Conservation (phyloP, 2,329 filamentous ascomycete species). For the Fusarium sambucinum region DNA sequence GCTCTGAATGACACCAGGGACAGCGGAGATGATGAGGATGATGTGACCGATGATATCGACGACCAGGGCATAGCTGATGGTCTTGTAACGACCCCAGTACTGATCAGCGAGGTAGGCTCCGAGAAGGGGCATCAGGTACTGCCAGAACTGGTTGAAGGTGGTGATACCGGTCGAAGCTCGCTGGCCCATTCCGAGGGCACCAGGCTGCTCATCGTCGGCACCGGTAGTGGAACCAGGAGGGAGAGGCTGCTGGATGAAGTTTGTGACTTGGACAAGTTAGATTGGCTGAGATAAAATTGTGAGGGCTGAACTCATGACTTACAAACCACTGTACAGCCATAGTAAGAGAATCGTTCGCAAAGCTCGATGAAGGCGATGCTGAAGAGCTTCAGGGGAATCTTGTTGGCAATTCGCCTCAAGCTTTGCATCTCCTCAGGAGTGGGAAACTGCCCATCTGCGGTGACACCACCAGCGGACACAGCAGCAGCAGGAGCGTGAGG, state of each 20-base stretch:
- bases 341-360: slow-evolving; percentile 80
- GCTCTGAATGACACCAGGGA: slow-evolving; percentile 70
- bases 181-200: slow-evolving; percentile 70
- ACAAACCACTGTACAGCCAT: slow-evolving; percentile 74
- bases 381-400: slow-evolving; percentile 70
- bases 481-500: slow-evolving; percentile 11
- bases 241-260: slow-evolving; percentile 72
- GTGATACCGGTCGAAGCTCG: slow-evolving; percentile 61
- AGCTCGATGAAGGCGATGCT: slow-evolving; percentile 76
- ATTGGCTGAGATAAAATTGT: not conserved
- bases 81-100: slow-evolving; percentile 76
- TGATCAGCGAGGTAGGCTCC: slow-evolving; percentile 65
- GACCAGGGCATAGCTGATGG: slow-evolving; percentile 72
- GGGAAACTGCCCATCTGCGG: slow-evolving; percentile 33
- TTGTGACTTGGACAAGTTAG: slow-evolving; percentile 58
- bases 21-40: slow-evolving; percentile 74
- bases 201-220: slow-evolving; percentile 58
- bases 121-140: slow-evolving; percentile 69
- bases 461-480: not conserved
- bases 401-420: slow-evolving; percentile 66
- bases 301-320: slow-evolving; percentile 52
- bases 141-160: slow-evolving; percentile 69
- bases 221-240: slow-evolving; percentile 68
- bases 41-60: slow-evolving; percentile 74
- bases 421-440: slow-evolving; percentile 59